Evolutionary conservation across 1,284 basidiomycete species (phyloP), one percentile per base, ranked within the genome.

Genomic region (Apiotrichum sp.): DNA sequence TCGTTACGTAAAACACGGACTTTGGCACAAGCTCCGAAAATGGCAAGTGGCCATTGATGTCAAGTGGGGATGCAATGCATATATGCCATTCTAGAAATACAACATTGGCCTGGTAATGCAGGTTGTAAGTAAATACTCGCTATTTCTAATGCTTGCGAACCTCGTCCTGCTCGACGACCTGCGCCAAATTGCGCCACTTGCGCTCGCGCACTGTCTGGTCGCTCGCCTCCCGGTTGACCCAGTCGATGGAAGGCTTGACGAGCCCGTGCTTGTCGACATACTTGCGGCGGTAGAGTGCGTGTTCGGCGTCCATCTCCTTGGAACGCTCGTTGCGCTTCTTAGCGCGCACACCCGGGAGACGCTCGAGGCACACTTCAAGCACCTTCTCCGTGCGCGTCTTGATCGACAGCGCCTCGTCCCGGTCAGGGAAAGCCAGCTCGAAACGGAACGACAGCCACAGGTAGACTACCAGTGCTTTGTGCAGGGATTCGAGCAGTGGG

Each of bases 401-500:
- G 53, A 87, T 67, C 44, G 71, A 73, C 4, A 76, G 67, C 1
- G 84, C 86, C 42, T 80, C 74, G 9, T 77, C 72, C 35, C 80
- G 77, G 38, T 87, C 81, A 13, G 82, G 78, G 71, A 89, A 98
- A 10, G 84, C 81, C 47, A 92, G 79, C 1, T 84, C 82, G 49
- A 85, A 81, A n/a, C 93, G 84, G 74, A 84, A 86, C 31, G 81
- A 81, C 56, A 96, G 80, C 95, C 95, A 98, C 52, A 91, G 79
- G 73, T 98, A 98, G 16, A 88, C 65, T 14, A 88, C 84, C 32
- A 93, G 71, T n/a, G 84, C 77, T 65, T 88, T 87, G 75, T 98
- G 93, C 53, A 93, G 75, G 3, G 81, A 80, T 74, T 98, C 95
- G 40, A 98, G 78, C n/a, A 72, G 65, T 6, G 73, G 74, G 36